A percentile compares a stretch with the other conserved stretches of the same genome.
Conservation (phyloP, 768 basidiomycete species). For the Clathrus columnatus region DNA sequence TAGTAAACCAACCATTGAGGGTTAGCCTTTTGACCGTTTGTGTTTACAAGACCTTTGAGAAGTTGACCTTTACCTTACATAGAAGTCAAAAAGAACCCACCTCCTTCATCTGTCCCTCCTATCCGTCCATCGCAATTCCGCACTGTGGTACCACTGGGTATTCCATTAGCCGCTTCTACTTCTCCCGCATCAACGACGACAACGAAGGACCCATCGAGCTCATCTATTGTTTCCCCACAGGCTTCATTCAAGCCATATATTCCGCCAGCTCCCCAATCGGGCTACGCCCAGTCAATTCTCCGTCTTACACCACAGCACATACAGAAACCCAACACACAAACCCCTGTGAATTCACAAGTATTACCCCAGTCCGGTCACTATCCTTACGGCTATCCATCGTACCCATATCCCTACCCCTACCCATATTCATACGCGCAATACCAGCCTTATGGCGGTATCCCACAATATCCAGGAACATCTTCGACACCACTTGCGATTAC, state of each 20-base stretch:
- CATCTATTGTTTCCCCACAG: too few species aligned
- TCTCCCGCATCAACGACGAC: background rate
- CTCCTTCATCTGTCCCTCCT: background rate
- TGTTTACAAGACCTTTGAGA: too few species aligned
- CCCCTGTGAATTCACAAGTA: background rate
- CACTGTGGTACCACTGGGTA: background rate
- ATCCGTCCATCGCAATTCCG: background rate
- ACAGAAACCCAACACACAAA: background rate
- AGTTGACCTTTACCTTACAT: too few species aligned
- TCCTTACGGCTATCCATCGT: background rate
- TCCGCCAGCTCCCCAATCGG: background rate
- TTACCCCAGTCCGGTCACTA: background rate
- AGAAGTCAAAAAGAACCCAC: background rate
- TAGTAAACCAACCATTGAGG: background rate
- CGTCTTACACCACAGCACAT: background rate
- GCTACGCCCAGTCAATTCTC: background rate
- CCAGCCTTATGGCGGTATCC: background rate
- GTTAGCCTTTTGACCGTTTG: too few species aligned
- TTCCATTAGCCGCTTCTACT: background rate
- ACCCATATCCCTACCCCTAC: background rate
- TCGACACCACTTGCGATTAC: too few species aligned
- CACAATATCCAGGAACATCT: background rate
- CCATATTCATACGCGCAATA: background rate
- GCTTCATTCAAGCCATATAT: background rate
- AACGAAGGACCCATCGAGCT: too few species aligned